A percentile compares a stretch with the other conserved stretches of the same genome.
phyloP scores from a whole-genome alignment of 331 rosid genomes.

The Phaseolus coccineus region DNA sequence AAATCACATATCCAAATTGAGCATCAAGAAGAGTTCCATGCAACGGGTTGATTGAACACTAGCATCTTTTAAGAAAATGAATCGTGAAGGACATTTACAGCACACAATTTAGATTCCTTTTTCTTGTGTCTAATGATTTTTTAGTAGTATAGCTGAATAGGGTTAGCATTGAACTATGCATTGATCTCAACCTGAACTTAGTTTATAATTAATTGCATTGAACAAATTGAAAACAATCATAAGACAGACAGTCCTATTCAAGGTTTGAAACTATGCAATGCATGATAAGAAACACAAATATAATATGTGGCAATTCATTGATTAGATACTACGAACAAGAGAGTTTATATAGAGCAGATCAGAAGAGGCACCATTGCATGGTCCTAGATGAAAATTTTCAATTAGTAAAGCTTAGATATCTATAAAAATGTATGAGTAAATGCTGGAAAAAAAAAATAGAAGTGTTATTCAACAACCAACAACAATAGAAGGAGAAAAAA shows the following conservation, averaged over 20 bases:
- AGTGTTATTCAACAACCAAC: constrained; percentile 12
- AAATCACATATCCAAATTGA: constrained; percentile 16
- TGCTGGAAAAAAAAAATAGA: neutral
- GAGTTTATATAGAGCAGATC: neutral
- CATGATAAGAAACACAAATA: neutral
- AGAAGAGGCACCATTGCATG: constrained; percentile 22
- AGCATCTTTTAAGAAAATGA: constrained; percentile 1
- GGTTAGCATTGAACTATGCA: neutral
- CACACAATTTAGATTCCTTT: neutral
- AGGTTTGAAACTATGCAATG: constrained; percentile 13
- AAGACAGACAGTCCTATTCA: neutral
- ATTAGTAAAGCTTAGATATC: neutral
- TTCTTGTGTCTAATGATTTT: neutral
- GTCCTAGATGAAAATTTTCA: neutral
- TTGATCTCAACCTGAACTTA: constrained; percentile 10
- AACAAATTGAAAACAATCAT: constrained; percentile 12
- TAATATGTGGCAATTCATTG: neutral
- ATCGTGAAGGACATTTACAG: constrained; percentile 16
- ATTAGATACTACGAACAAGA: neutral
- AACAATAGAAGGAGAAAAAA: constrained; percentile 6
- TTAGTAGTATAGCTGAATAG: constrained; percentile 7
- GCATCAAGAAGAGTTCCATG: constrained; percentile 24
- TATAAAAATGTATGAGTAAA: constrained; percentile 9
- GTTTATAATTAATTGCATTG: neutral
- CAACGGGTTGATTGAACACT: constrained; percentile 1